A percentile compares a stretch with the other conserved stretches of the same genome.
phyloP scores from a whole-genome alignment of 495 filamentous ascomycete species.

The Hypoxylon trugodes region DNA sequence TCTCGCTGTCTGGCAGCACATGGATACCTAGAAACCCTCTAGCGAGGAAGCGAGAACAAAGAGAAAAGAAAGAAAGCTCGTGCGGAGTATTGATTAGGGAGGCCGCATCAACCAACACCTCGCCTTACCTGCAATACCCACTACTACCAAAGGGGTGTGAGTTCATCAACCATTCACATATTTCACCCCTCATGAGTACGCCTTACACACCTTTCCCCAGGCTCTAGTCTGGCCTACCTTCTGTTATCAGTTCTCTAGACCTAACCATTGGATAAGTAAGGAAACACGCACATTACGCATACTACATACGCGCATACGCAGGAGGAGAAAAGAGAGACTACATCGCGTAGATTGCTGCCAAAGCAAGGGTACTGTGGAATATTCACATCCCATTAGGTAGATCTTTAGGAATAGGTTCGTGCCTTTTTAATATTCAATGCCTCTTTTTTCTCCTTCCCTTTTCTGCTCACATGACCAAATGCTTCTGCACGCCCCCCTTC shows the following conservation, averaged over 20 bases:
- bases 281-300: constrained; percentile 26
- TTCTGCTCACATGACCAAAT: constrained; percentile 47
- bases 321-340: constrained; percentile 16
- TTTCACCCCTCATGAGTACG: constrained; percentile 27
- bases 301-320: constrained; percentile 17
- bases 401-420: constrained; percentile 52
- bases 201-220: constrained; percentile 32
- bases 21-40: constrained; percentile 20
- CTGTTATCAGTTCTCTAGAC: constrained; percentile 18
- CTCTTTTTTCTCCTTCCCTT: constrained; percentile 33
- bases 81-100: constrained; percentile 27
- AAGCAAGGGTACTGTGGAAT: constrained; percentile 15
- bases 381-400: constrained; percentile 20
- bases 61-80: constrained; percentile 28
- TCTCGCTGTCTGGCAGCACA: constrained; percentile 19
- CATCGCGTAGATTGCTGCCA: constrained; percentile 7
- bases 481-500: constrained; percentile 43
- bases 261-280: constrained; percentile 19
- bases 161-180: constrained; percentile 34
- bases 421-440: constrained; percentile 42
- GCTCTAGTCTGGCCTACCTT: constrained; percentile 26
- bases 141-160: constrained; percentile 41
- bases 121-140: constrained; percentile 24
- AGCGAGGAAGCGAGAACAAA: constrained; percentile 36
- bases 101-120: constrained; percentile 33